These are phyloP conservation scores for Penicillium sp. DNA, from an alignment of 2,329 filamentous ascomycete genomes.

Conservation along the genomic window DNA sequence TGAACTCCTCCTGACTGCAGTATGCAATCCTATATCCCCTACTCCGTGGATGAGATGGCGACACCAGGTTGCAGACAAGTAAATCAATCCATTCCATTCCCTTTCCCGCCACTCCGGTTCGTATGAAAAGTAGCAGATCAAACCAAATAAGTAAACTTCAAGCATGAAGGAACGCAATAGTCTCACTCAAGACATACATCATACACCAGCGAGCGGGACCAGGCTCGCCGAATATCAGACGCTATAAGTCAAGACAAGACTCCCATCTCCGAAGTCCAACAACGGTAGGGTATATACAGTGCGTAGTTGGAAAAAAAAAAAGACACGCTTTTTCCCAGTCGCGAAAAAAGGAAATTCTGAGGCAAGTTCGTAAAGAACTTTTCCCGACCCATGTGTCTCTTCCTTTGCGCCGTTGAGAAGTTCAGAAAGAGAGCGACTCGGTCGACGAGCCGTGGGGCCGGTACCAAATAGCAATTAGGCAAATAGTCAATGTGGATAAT, in stretches of 20 bases:
- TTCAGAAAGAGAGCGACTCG: slow-evolving; percentile 25
- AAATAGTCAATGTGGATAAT: slow-evolving; percentile 21
- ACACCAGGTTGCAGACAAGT: slow-evolving; percentile 14
- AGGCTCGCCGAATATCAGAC: slow-evolving; percentile 26
- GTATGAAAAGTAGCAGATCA: slow-evolving; percentile 20
- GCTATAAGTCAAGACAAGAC: slow-evolving; percentile 26
- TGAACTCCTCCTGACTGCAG: slow-evolving; percentile 12
- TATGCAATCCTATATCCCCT: slow-evolving; percentile 10
- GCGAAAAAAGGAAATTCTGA: slow-evolving; percentile 23
- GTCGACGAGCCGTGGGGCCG: slow-evolving; percentile 25
- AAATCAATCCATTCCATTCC: slow-evolving; percentile 35
- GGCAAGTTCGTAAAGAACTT: slow-evolving; percentile 28
- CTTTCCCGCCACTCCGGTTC: slow-evolving; percentile 38
- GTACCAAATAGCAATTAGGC: slow-evolving; percentile 22
- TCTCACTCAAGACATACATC: slow-evolving; percentile 37
- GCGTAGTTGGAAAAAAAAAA: slow-evolving; percentile 25
- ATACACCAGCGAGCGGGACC: slow-evolving; percentile 33
- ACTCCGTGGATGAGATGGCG: slow-evolving; percentile 11
- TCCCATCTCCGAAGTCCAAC: slow-evolving; percentile 31
- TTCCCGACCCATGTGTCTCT: slow-evolving; percentile 24
- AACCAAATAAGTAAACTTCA: slow-evolving; percentile 22
- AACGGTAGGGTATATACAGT: slow-evolving; percentile 37
- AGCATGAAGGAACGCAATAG: slow-evolving; percentile 29
- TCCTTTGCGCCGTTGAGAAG: slow-evolving; percentile 22
- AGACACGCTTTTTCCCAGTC: slow-evolving; percentile 33